phyloP scores from a whole-genome alignment of 2,329 filamentous ascomycete genomes.

The Cadophora sp. region DNA sequence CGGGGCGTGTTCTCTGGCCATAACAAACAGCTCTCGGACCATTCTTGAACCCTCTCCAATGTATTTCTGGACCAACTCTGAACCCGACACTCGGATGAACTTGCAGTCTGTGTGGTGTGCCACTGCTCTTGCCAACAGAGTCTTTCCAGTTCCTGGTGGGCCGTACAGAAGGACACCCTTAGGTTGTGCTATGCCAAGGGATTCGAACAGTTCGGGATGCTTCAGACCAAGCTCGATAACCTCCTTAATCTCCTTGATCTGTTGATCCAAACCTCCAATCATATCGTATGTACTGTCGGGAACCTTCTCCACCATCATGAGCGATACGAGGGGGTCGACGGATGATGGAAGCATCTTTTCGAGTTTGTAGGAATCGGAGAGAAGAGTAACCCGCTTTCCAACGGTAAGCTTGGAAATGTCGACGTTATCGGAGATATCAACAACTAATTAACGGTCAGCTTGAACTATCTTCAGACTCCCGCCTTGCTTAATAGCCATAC shows the following conservation, averaged over 20 bases:
- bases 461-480: background rate
- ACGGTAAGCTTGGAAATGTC: slow-evolving; percentile 95
- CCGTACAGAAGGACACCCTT: slow-evolving; percentile 98
- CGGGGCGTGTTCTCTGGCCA: slow-evolving; percentile 96
- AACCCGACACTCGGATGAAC: slow-evolving; percentile 96
- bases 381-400: slow-evolving; percentile 94
- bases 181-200: slow-evolving; percentile 96
- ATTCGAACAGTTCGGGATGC: slow-evolving; percentile 98
- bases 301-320: slow-evolving; percentile 99
- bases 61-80: slow-evolving; percentile 98
- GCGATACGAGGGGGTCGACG: slow-evolving; percentile 95
- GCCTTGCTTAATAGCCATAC: slow-evolving; percentile 56
- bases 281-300: slow-evolving; percentile 99
- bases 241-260: slow-evolving; percentile 99
- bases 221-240: slow-evolving; percentile 98
- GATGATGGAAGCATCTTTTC: slow-evolving; percentile 98
- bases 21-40: slow-evolving; percentile 98
- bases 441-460: slow-evolving; percentile 64
- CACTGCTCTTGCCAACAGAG: slow-evolving; percentile 90
- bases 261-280: slow-evolving; percentile 98
- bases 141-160: slow-evolving; percentile 96
- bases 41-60: slow-evolving; percentile 98
- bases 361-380: slow-evolving; percentile 98
- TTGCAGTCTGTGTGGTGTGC: slow-evolving; percentile 99
- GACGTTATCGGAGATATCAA: slow-evolving; percentile 93